Evolutionary conservation across 768 basidiomycete genomes (phyloP).

Genomic region (Leccinum obscurum): DNA sequence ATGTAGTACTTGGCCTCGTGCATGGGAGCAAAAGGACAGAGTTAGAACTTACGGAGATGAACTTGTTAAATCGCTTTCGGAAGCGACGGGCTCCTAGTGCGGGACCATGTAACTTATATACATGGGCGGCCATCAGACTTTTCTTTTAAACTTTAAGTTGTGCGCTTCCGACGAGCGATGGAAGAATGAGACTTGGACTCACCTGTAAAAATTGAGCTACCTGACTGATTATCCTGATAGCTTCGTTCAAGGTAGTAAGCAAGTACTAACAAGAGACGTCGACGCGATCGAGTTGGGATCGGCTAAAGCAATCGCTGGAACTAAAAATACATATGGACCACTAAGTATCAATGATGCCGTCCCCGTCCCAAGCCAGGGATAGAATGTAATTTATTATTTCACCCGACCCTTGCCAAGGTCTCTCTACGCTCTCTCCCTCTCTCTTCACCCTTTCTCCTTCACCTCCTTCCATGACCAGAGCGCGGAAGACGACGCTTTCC

Average conservation of each 20-base stretch:
- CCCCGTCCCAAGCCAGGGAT: too few species aligned
- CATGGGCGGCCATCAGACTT: background rate
- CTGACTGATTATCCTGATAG: too few species aligned
- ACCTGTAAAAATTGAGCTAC: too few species aligned
- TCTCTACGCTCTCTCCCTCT: background rate
- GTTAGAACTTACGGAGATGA: background rate
- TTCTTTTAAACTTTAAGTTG: background rate
- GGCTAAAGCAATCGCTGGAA: too few species aligned
- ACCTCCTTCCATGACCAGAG: conserved; percentile 25
- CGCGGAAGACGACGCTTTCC: conserved; percentile 25
- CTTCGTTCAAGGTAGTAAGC: too few species aligned
- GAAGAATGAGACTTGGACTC: background rate
- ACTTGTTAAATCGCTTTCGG: background rate
- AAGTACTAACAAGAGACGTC: too few species aligned
- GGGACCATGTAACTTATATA: background rate
- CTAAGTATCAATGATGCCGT: too few species aligned
- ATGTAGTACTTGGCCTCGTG: background rate
- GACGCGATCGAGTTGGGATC: too few species aligned
- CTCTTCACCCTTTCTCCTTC: background rate
- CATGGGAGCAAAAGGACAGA: background rate
- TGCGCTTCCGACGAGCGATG: background rate
- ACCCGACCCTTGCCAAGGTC: conserved; percentile 18
- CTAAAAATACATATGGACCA: background rate
- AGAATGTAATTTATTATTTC: background rate
- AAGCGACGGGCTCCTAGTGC: background rate